A percentile compares a stretch with the other conserved stretches of the same genome.
These are phyloP conservation scores for Beauveria sp. DNA, from an alignment of 2,329 filamentous ascomycete species.

Conservation along the genomic window DNA sequence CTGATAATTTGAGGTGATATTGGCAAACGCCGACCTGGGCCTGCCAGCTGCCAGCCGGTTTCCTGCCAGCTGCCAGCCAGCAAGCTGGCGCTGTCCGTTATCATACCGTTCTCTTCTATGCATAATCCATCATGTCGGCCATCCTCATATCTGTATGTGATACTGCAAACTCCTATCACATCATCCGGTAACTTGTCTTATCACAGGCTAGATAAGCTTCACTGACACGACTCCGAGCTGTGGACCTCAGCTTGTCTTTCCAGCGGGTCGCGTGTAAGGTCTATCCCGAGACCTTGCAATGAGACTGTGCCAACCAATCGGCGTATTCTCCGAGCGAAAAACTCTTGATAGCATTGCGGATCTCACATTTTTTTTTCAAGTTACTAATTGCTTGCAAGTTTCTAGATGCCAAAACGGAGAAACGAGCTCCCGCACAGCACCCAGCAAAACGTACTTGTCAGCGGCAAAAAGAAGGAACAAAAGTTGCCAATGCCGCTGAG, in stretches of 20 bases:
- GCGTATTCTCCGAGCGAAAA: no score
- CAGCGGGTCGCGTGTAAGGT: conserved; percentile 3
- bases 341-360: no score
- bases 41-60: background rate
- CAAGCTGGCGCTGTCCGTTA: background rate
- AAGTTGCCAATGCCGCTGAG: background rate
- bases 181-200: background rate
- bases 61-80: background rate
- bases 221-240: conserved; percentile 1
- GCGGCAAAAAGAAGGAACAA: background rate
- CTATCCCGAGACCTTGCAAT: background rate
- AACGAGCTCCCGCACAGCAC: background rate
- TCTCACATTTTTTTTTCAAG: background rate
- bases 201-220: conserved; percentile 1
- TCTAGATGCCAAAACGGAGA: background rate
- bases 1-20: background rate
- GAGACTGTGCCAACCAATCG: no score
- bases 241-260: background rate
- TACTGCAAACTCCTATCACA: background rate
- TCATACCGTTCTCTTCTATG: background rate
- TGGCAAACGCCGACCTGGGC: background rate
- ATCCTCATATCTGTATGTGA: background rate
- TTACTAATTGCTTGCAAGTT: no score
- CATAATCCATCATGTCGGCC: background rate
- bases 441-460: background rate